These are phyloP conservation scores for Kitagawia praeruptora DNA, from an alignment of 129 eudicot species.

Conservation along the genomic window DNA sequence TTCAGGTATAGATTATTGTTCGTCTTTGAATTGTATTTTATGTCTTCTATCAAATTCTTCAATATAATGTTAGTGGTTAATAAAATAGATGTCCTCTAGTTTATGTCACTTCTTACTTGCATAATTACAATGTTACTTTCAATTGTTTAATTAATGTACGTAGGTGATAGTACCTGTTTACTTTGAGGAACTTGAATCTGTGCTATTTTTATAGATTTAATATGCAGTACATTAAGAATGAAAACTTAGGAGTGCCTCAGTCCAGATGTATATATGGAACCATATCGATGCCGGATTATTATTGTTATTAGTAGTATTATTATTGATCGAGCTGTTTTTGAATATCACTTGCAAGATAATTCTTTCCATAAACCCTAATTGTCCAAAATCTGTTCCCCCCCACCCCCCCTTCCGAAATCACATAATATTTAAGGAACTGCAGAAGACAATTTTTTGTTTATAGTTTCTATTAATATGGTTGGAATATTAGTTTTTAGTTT, in stretches of 20 bases:
- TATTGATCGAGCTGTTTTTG: no score
- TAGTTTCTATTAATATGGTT: not conserved
- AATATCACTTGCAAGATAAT: no score
- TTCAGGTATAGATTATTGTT: no score
- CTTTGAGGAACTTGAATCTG: conserved; percentile 6
- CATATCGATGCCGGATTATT: not conserved
- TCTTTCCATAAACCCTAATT: no score
- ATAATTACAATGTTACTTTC: no score
- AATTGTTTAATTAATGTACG: conserved; percentile 11
- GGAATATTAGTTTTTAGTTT: conserved; percentile 31
- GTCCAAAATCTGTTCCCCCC: no score
- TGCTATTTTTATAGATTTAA: conserved; percentile 7
- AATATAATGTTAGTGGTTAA: not conserved
- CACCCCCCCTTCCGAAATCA: no score
- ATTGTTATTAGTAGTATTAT: no score
- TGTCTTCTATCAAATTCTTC: not conserved
- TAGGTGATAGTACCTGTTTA: conserved; percentile 1
- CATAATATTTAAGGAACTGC: not conserved
- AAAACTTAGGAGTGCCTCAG: not conserved
- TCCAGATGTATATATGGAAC: not conserved
- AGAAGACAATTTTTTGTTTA: not conserved
- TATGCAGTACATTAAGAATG: not conserved
- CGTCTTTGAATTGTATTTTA: no score
- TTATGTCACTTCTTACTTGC: not conserved
- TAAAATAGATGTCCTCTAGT: no score